A percentile compares a stretch with the other conserved stretches of the same genome.
These are phyloP conservation scores for Yamadazyma triangularis DNA, from an alignment of 1,139 yeast species.

Conservation along the genomic window DNA sequence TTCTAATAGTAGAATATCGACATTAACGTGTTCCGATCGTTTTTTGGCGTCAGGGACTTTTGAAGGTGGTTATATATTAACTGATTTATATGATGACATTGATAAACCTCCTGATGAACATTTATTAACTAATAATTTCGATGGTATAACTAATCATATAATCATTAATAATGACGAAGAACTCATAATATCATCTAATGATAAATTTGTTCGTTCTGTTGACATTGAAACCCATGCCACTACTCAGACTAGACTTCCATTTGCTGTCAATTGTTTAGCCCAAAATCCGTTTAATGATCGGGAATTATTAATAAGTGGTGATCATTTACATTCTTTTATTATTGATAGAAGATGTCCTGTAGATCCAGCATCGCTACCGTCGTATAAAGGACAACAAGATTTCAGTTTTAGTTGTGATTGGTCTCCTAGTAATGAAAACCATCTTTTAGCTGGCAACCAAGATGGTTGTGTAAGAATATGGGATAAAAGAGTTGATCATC, in stretches of 20 bases:
- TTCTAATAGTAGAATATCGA: conserved; percentile 42
- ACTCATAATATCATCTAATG: conserved; percentile 46
- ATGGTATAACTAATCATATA: conserved; percentile 56
- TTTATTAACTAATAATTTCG: conserved; percentile 37
- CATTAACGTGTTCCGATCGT: conserved; percentile 41
- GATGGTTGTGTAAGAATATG: conserved; percentile 55
- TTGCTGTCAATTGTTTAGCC: conserved; percentile 52
- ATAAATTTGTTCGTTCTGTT: conserved; percentile 36
- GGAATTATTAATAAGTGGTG: conserved; percentile 49
- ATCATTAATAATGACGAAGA: conserved; percentile 27
- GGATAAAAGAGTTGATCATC: conserved; percentile 38
- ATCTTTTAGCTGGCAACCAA: conserved; percentile 55
- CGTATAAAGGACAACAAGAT: conserved; percentile 47
- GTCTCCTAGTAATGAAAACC: conserved; percentile 39
- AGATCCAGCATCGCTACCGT: conserved; percentile 6
- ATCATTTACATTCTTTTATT: conserved; percentile 37
- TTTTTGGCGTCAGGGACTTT: conserved; percentile 51
- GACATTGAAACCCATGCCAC: conserved; percentile 25
- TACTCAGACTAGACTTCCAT: conserved; percentile 23
- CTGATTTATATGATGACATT: conserved; percentile 15
- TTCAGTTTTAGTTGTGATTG: conserved; percentile 62
- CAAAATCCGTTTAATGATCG: conserved; percentile 29
- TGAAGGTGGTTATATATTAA: conserved; percentile 47
- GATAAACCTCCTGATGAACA: conserved; percentile 28
- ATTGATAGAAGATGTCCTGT: conserved; percentile 36